phyloP scores from a whole-genome alignment of 495 filamentous ascomycete genomes.

The Lasiosphaeris hirsuta region DNA sequence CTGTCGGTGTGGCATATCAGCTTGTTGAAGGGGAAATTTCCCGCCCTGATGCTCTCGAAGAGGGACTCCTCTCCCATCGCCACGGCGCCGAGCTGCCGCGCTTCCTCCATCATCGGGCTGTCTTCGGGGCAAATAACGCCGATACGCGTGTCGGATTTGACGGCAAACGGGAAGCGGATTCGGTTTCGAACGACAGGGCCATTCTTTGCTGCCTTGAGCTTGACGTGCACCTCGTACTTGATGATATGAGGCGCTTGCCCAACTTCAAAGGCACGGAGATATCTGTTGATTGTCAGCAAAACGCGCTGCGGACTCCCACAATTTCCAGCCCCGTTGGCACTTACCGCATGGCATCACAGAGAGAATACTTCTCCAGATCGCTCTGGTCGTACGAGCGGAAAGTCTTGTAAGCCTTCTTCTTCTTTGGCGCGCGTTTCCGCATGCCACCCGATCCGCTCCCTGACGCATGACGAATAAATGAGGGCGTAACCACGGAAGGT shows the following conservation, averaged over 20 bases:
- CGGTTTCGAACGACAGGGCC: constrained; percentile 82
- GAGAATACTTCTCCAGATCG: constrained; percentile 64
- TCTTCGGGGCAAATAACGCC: constrained; percentile 83
- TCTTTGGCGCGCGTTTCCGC: constrained; percentile 48
- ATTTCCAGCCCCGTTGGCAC: constrained; percentile 8
- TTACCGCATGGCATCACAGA: constrained; percentile 93
- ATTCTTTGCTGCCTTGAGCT: constrained; percentile 73
- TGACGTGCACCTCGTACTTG: constrained; percentile 88
- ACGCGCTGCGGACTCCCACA: not conserved
- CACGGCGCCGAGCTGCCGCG: constrained; percentile 69
- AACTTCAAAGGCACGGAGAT: constrained; percentile 88
- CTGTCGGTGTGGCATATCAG: constrained; percentile 82
- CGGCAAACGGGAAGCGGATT: constrained; percentile 81
- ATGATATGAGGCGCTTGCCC: constrained; percentile 64
- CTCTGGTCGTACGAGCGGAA: constrained; percentile 55
- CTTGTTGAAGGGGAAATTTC: constrained; percentile 78
- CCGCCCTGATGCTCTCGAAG: constrained; percentile 73
- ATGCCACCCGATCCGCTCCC: constrained; percentile 20
- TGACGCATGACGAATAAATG: constrained; percentile 38
- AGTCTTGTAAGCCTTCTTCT: constrained; percentile 63
- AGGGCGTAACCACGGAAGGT: constrained; percentile 32
- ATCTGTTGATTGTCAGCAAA: constrained; percentile 47
- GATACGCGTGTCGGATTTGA: constrained; percentile 79
- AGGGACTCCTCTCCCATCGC: constrained; percentile 81
- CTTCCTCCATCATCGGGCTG: constrained; percentile 64